A percentile compares a stretch with the other conserved stretches of the same genome.
These are phyloP conservation scores for Dillenia turbinata DNA, from an alignment of 164 flowering plant genomes.

Conservation along the genomic window DNA sequence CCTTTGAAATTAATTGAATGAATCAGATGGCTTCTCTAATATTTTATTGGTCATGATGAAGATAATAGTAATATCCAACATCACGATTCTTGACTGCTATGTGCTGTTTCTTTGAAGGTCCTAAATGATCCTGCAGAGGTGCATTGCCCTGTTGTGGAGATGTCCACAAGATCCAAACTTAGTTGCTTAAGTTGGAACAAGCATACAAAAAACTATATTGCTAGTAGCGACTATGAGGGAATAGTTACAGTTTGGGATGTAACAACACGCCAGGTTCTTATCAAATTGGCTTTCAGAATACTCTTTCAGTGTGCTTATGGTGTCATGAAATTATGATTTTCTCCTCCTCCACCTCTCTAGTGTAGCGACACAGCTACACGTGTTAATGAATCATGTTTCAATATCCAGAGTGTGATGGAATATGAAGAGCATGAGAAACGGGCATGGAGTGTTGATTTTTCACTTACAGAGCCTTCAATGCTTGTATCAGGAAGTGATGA, in stretches of 20 bases:
- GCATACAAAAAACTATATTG: slow-evolving; percentile 68
- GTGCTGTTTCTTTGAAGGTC: slow-evolving; percentile 44
- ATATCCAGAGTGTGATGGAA: slow-evolving; percentile 83
- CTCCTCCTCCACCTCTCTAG: not conserved
- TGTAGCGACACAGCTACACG: not conserved
- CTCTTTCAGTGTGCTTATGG: not conserved
- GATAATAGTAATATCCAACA: too few species aligned
- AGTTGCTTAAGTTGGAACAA: slow-evolving; percentile 99
- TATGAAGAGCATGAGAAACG: slow-evolving; percentile 99
- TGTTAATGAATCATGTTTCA: not conserved
- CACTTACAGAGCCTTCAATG: slow-evolving; percentile 84
- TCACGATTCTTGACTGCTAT: too few species aligned
- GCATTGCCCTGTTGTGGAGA: slow-evolving; percentile 87
- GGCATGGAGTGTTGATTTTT: slow-evolving; percentile 99
- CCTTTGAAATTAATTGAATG: too few species aligned
- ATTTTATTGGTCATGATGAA: too few species aligned
- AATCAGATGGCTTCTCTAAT: too few species aligned
- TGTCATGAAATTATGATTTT: not conserved
- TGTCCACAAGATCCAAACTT: slow-evolving; percentile 89
- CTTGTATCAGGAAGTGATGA: slow-evolving; percentile 99
- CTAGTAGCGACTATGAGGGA: slow-evolving; percentile 96
- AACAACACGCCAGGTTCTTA: slow-evolving; percentile 70
- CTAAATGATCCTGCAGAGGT: slow-evolving; percentile 82
- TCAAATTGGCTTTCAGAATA: not conserved
- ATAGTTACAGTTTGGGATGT: slow-evolving; percentile 99